Percentiles rank a stretch among this genome's conserved stretches.
These are phyloP conservation scores for Murraya koenigii DNA, from an alignment of 345 rosid genomes.

Conservation along the genomic window DNA sequence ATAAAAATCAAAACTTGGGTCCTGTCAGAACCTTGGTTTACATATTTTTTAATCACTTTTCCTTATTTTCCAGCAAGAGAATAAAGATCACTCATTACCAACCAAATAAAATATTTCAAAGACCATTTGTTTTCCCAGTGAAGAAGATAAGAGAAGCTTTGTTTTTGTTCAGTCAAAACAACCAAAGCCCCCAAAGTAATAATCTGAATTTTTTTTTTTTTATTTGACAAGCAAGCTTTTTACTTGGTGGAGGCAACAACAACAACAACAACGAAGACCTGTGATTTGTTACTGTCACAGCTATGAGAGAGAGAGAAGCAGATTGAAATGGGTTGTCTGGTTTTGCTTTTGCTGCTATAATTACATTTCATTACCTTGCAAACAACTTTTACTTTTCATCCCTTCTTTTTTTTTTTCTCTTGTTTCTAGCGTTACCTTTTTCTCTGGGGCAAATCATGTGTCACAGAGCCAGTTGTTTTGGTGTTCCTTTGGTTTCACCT, in stretches of 20 bases:
- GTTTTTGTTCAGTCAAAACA: constrained; percentile 35
- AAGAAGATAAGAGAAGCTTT: constrained; percentile 14
- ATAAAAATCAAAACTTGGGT: constrained; percentile 11
- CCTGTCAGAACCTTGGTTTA: background rate
- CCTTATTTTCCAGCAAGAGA: constrained; percentile 46
- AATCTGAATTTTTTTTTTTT: constrained; percentile 33
- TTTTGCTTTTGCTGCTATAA: constrained; percentile 39
- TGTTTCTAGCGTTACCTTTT: constrained; percentile 36
- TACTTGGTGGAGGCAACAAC: constrained; percentile 19
- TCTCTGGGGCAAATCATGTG: constrained; percentile 55
- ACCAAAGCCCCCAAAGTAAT: constrained; percentile 11
- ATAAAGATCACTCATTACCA: constrained; percentile 26
- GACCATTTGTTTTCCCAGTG: constrained; percentile 22
- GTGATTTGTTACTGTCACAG: constrained; percentile 33
- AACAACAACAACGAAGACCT: constrained; percentile 39
- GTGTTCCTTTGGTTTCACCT: constrained; percentile 12
- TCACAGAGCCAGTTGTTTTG: constrained; percentile 37
- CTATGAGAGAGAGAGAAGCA: constrained; percentile 25
- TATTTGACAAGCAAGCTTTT: constrained; percentile 29
- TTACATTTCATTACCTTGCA: constrained; percentile 24
- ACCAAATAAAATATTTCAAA: constrained; percentile 16
- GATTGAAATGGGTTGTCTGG: background rate
- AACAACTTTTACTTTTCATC: constrained; percentile 27
- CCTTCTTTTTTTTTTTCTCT: background rate
- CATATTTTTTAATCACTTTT: constrained; percentile 28